Evolutionary conservation across 2,329 filamentous ascomycete genomes (phyloP), one percentile per base, ranked within the genome.

Genomic region (Colletotrichum shisoi): DNA sequence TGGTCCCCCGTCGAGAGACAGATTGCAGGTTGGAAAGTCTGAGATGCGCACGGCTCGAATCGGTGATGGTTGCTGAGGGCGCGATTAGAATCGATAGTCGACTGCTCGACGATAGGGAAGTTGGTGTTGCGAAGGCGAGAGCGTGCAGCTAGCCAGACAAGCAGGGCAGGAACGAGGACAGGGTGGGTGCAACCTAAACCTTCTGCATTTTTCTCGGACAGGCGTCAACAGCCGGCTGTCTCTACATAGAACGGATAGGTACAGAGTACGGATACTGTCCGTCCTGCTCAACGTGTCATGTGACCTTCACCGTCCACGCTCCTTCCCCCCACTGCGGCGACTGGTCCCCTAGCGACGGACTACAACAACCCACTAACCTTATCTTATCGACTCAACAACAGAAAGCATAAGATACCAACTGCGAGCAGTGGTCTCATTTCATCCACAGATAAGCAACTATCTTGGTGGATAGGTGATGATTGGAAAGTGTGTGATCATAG

Each of bases 131-230:
- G 66, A 67, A 53, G 51, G 52, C 17, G 24, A 66, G 56, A 67
- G 54, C 48, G 54, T 64, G 54, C 56, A 67, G 54, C 54, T 46
- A 45, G 59, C 44, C 46, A 58, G 60, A 40, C 44, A 37, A 44
- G 21, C 57, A 65, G 51, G 57, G 63, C 62, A 57, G 61, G 24
- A 59, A 51, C 57, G 45, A 67, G 54, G 64, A 48, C 54, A 49
- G 46, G 53, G 61, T 63, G 46, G 53, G 61, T 63, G 58, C 63
- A 66, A 44, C 60, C 52, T 42, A 48, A 67, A 40, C 64, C 64
- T 66, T 31, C 44, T 49, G 57, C 61, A 42, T 59, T 67, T 67
- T 67, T 64, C 64, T 59, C 15, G 39, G 53, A 24, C 46, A 64
- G 61, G 53, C 61, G 49, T 61, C 49, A 64, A 24, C 57, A 48